Percentiles rank a stretch among this genome's conserved stretches.
phyloP scores from a whole-genome alignment of 768 basidiomycete genomes.

The Suillus cothurnatus region DNA sequence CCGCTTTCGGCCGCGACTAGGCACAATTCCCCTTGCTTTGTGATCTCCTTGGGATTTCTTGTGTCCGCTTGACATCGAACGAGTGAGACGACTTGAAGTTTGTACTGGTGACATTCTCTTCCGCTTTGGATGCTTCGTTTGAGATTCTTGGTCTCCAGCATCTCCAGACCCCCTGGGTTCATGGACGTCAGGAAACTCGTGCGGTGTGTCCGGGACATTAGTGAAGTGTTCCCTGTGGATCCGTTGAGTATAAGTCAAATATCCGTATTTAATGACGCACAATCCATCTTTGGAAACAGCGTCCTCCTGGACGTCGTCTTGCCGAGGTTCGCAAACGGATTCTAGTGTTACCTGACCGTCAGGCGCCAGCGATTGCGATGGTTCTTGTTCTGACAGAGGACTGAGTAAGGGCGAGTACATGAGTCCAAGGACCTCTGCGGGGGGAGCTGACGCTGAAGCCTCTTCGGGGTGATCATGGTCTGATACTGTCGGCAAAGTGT shows the following conservation, averaged over 20 bases:
- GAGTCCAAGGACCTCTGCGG: not conserved
- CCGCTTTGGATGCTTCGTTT: conserved; percentile 22
- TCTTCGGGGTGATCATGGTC: not conserved
- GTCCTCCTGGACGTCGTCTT: not conserved
- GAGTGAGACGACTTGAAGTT: conserved; percentile 21
- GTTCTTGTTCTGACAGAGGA: not conserved
- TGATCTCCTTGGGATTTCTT: conserved; percentile 13
- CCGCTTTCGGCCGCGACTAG: conserved; percentile 15
- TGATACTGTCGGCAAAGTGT: not conserved
- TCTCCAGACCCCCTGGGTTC: not conserved
- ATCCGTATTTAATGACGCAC: not conserved
- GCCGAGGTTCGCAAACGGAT: not conserved
- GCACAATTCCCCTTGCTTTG: conserved; percentile 40
- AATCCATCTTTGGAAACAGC: not conserved
- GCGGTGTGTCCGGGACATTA: not conserved
- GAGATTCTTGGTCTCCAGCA: not conserved
- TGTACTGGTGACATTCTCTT: conserved; percentile 21
- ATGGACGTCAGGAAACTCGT: not conserved
- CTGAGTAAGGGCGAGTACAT: not conserved
- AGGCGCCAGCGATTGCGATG: not conserved
- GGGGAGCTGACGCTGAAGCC: not conserved
- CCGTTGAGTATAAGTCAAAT: not conserved
- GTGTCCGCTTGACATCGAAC: conserved; percentile 19
- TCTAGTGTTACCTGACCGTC: not conserved
- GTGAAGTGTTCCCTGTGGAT: not conserved